Evolutionary conservation across 2,329 filamentous ascomycete species (phyloP).

Genomic region (Penicillium occitanis): DNA sequence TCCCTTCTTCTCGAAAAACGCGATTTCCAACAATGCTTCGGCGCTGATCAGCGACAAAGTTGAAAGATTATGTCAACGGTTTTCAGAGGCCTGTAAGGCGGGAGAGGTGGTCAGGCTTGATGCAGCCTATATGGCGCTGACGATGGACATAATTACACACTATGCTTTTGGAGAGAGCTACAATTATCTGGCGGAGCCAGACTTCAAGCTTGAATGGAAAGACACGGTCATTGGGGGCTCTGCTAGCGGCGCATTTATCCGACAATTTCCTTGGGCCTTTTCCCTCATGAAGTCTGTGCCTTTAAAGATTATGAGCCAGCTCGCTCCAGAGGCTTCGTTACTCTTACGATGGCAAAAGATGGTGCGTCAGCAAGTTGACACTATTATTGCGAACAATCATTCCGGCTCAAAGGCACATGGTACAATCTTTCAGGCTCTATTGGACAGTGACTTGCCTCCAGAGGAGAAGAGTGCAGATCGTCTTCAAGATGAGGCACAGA

Average conservation of each 20-base stretch:
- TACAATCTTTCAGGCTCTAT: constrained; percentile 34
- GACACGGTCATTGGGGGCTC: constrained; percentile 29
- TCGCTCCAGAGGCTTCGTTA: constrained; percentile 10
- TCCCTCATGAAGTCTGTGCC: constrained; percentile 28
- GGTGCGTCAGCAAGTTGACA: constrained; percentile 18
- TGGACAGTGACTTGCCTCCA: constrained; percentile 35
- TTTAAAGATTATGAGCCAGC: constrained; percentile 24
- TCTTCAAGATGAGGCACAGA: constrained; percentile 34
- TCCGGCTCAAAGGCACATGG: constrained; percentile 10
- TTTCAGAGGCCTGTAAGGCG: constrained; percentile 8
- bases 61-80: not conserved
- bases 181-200: constrained; percentile 32
- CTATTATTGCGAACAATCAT: constrained; percentile 2
- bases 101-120: constrained; percentile 32
- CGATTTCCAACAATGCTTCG: constrained; percentile 35
- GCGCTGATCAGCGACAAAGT: constrained; percentile 37
- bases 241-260: constrained; percentile 28
- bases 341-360: constrained; percentile 25
- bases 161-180: constrained; percentile 40
- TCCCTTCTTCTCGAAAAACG: constrained; percentile 33
- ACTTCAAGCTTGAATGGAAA: constrained; percentile 30
- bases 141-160: constrained; percentile 40
- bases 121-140: constrained; percentile 31
- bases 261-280: constrained; percentile 33
- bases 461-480: constrained; percentile 39